Evolutionary conservation across 225 moss, liverwort and hornwort species (phyloP).

Genomic region (Ulota crispa): DNA sequence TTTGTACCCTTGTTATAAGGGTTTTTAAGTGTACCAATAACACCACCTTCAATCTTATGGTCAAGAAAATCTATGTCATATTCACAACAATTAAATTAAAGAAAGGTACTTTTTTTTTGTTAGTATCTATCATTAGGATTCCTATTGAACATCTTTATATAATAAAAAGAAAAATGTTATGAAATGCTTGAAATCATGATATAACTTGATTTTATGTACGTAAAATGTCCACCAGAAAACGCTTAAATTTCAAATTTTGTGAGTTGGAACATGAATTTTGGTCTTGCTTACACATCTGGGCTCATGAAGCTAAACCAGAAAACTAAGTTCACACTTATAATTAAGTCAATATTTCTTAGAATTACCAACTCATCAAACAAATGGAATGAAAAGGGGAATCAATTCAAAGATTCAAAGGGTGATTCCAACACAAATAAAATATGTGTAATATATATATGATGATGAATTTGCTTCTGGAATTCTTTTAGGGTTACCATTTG

Average conservation of each 20-base stretch:
- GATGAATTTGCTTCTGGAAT: fast-evolving
- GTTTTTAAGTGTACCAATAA: not conserved
- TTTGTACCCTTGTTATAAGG: fast-evolving
- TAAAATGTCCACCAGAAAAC: too few species aligned
- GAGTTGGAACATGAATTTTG: too few species aligned
- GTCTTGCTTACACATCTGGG: too few species aligned
- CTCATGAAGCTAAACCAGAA: too few species aligned
- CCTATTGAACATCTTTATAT: not conserved
- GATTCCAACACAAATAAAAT: too few species aligned
- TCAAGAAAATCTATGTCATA: not conserved
- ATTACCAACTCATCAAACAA: not conserved
- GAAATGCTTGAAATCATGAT: not conserved
- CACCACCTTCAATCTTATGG: fast-evolving
- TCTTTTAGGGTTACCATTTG: too few species aligned
- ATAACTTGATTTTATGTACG: too few species aligned
- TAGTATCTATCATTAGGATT: not conserved
- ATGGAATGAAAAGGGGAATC: fast-evolving
- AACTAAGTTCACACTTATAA: not conserved
- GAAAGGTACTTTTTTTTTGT: fast-evolving
- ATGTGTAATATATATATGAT: too few species aligned
- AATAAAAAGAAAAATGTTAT: fast-evolving
- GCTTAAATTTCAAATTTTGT: too few species aligned
- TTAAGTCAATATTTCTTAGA: fast-evolving
- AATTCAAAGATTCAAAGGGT: not conserved
- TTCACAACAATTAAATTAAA: fast-evolving